A percentile compares a stretch with the other conserved stretches of the same genome.
These are phyloP conservation scores for Lablab purpureus DNA, from an alignment of 306 rosid genomes.

Conservation along the genomic window DNA sequence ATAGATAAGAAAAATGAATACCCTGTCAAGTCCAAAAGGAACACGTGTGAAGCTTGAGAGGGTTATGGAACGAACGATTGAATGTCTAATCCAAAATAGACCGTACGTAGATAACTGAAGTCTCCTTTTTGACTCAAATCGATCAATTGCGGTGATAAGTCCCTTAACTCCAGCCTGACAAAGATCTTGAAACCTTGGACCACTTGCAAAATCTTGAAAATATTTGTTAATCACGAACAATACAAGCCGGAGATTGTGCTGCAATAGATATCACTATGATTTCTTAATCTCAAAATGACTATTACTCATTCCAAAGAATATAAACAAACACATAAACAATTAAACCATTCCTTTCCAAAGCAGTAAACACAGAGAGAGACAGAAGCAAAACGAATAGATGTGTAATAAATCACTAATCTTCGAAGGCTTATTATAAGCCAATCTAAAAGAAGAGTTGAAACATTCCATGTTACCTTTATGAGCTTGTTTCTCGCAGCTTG, in stretches of 20 bases:
- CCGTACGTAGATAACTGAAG: constrained; percentile 23
- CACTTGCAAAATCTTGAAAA: constrained; percentile 26
- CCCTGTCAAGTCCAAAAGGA: constrained; percentile 28
- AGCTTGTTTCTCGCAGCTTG: constrained; percentile 20
- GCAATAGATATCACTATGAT: background rate
- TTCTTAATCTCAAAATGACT: background rate
- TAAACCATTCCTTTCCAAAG: background rate
- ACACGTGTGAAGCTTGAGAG: constrained; percentile 32
- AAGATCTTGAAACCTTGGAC: constrained; percentile 26
- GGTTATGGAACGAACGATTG: constrained; percentile 15
- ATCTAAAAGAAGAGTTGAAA: constrained; percentile 1
- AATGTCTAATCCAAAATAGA: constrained; percentile 19
- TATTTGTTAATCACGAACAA: constrained; percentile 27
- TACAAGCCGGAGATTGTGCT: constrained; percentile 29
- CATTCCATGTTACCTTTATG: constrained; percentile 8
- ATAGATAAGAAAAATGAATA: background rate
- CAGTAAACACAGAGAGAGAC: background rate
- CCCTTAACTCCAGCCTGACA: constrained; percentile 27
- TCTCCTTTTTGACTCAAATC: constrained; percentile 17
- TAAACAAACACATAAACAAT: constrained; percentile 7
- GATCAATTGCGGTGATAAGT: constrained; percentile 16
- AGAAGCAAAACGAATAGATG: background rate
- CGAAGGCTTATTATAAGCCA: background rate
- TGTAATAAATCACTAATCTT: background rate
- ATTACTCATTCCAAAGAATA: constrained; percentile 6